Conservation (phyloP, 345 rosid genomes). For the Abelmoschus esculentus region DNA sequence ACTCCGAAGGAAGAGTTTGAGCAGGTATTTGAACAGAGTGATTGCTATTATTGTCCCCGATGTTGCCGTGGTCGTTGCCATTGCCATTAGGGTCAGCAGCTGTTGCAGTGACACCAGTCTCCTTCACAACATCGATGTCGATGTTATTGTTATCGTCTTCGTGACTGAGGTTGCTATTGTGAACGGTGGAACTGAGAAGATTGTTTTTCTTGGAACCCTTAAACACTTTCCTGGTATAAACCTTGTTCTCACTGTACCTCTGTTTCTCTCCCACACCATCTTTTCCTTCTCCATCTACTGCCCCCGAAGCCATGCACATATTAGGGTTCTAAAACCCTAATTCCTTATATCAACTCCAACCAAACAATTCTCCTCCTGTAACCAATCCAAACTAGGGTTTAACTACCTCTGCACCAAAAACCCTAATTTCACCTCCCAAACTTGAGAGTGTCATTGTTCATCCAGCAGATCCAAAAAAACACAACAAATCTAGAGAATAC, state of each 20-base stretch:
- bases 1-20: slow-evolving; percentile 29
- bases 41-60: too few species aligned
- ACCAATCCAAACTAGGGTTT: slow-evolving; percentile 6
- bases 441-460: not conserved
- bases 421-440: slow-evolving; percentile 10
- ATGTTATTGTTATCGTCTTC: too few species aligned
- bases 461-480: too few species aligned
- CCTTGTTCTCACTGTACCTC: slow-evolving; percentile 51
- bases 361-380: not conserved
- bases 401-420: slow-evolving; percentile 8
- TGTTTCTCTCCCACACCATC: slow-evolving; percentile 62
- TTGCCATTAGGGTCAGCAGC: not conserved
- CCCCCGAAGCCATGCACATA: slow-evolving; percentile 95
- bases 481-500: too few species aligned
- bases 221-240: slow-evolving; percentile 71
- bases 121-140: not conserved
- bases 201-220: slow-evolving; percentile 38
- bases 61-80: not conserved
- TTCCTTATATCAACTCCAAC: slow-evolving; percentile 5
- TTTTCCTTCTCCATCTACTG: slow-evolving; percentile 53
- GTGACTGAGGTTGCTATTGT: not conserved
- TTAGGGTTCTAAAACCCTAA: slow-evolving; percentile 39
- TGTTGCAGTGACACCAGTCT: not conserved
- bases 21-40: slow-evolving; percentile 5
- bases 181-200: not conserved